phyloP scores from a whole-genome alignment of 2,329 filamentous ascomycete species.

The Aspergillus quadricinctus region DNA sequence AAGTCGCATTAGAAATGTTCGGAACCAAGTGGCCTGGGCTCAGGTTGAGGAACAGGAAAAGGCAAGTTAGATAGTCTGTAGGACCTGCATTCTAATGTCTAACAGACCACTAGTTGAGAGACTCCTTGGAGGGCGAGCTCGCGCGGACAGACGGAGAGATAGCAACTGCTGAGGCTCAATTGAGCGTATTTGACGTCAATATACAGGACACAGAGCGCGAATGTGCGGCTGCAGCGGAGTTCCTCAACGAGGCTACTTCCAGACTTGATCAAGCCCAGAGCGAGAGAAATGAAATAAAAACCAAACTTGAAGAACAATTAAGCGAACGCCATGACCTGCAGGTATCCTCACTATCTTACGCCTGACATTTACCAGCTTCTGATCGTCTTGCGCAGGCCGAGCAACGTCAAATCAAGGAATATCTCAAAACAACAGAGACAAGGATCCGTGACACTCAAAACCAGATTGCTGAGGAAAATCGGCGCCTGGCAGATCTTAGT shows the following conservation, averaged over 20 bases:
- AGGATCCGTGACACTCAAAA: constrained; percentile 39
- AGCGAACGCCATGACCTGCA: constrained; percentile 53
- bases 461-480: constrained; percentile 46
- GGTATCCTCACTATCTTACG: constrained; percentile 19
- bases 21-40: constrained; percentile 74
- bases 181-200: constrained; percentile 42
- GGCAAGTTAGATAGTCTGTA: constrained; percentile 21
- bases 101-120: constrained; percentile 23
- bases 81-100: constrained; percentile 7
- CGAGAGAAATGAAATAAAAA: constrained; percentile 48
- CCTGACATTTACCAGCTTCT: constrained; percentile 5
- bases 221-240: constrained; percentile 37
- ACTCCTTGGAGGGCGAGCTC: constrained; percentile 34
- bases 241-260: constrained; percentile 42
- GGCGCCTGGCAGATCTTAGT: constrained; percentile 61
- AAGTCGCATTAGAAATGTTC: constrained; percentile 55
- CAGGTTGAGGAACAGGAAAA: constrained; percentile 76
- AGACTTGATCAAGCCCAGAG: constrained; percentile 42
- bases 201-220: constrained; percentile 42
- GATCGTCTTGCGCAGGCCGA: constrained; percentile 48
- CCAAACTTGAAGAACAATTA: constrained; percentile 51
- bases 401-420: constrained; percentile 61
- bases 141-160: constrained; percentile 45
- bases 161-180: constrained; percentile 40
- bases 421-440: constrained; percentile 51